Conservation (phyloP, 306 rosid species). For the Oxytropis ochrocephala region DNA sequence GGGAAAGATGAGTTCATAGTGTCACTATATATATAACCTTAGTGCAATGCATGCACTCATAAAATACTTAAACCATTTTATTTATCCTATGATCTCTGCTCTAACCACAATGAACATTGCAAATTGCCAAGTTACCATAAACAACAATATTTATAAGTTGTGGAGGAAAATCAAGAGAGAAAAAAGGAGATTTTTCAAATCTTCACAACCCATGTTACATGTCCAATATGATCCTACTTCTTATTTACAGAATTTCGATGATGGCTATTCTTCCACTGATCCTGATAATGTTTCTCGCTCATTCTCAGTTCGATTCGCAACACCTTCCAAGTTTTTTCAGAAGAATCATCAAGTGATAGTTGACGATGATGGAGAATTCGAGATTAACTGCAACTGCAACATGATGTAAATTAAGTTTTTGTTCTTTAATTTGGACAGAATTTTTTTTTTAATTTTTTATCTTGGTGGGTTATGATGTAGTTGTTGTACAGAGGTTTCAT, state of each 20-base stretch:
- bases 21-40: neutral
- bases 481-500: slow-evolving; percentile 12
- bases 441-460: neutral
- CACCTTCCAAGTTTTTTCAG: slow-evolving; percentile 32
- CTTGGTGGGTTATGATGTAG: neutral
- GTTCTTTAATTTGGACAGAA: neutral
- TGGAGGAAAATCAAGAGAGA: slow-evolving; percentile 64
- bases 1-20: neutral
- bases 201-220: slow-evolving; percentile 19
- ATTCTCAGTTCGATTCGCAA: slow-evolving; percentile 78
- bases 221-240: slow-evolving; percentile 52
- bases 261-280: slow-evolving; percentile 35
- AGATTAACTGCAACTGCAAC: neutral
- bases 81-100: neutral
- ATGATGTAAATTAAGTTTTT: neutral
- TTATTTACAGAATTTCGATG: slow-evolving; percentile 70
- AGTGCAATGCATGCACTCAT: slow-evolving; percentile 8
- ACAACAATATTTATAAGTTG: slow-evolving; percentile 6
- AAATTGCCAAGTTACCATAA: slow-evolving; percentile 13
- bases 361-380: neutral
- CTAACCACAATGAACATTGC: slow-evolving; percentile 32
- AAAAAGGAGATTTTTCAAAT: slow-evolving; percentile 44
- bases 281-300: slow-evolving; percentile 53
- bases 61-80: slow-evolving; percentile 17
- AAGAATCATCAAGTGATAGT: neutral